phyloP scores from a whole-genome alignment of 2,329 filamentous ascomycete genomes.

The Lachnellula occidentalis region DNA sequence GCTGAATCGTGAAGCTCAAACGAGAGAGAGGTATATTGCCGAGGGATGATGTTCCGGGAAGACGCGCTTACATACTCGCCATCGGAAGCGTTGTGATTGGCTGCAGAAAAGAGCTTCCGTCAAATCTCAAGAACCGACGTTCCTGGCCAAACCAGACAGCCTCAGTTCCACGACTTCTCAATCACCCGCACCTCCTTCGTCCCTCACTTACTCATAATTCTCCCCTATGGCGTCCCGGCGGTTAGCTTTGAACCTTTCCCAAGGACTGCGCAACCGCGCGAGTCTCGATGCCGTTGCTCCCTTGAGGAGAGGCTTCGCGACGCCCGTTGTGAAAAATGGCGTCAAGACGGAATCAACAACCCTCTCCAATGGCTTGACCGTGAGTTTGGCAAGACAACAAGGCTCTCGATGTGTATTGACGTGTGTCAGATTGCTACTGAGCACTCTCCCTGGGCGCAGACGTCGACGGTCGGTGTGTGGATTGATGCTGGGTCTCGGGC shows the following conservation, averaged over 20 bases:
- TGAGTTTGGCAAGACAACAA: constrained; percentile 36
- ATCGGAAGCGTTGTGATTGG: constrained; percentile 21
- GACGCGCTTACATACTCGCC: constrained; percentile 10
- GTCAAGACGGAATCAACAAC: constrained; percentile 94
- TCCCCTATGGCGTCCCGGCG: constrained; percentile 83
- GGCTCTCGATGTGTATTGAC: constrained; percentile 28
- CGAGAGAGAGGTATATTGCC: constrained; percentile 1
- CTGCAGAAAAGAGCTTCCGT: constrained; percentile 17
- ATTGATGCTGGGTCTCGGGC: constrained; percentile 98
- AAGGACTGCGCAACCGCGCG: constrained; percentile 82
- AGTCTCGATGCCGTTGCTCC: constrained; percentile 73
- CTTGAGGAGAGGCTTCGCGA: constrained; percentile 82
- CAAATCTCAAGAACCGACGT: constrained; percentile 17
- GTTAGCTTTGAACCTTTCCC: constrained; percentile 90
- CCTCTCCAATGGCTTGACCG: constrained; percentile 94
- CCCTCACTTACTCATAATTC: constrained; percentile 20
- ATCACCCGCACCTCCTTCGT: constrained; percentile 9
- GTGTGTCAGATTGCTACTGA: constrained; percentile 81
- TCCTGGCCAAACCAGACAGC: not conserved
- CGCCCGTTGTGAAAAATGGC: constrained; percentile 63
- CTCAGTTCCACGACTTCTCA: constrained; percentile 16
- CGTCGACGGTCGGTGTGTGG: constrained; percentile 97
- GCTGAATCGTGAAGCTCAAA: constrained; percentile 4
- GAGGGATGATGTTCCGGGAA: constrained; percentile 8
- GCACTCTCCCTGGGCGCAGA: constrained; percentile 97